Percentiles rank a stretch among this genome's conserved stretches.
phyloP scores from a whole-genome alignment of 2,329 filamentous ascomycete species.

The Botrytis sinoallii region DNA sequence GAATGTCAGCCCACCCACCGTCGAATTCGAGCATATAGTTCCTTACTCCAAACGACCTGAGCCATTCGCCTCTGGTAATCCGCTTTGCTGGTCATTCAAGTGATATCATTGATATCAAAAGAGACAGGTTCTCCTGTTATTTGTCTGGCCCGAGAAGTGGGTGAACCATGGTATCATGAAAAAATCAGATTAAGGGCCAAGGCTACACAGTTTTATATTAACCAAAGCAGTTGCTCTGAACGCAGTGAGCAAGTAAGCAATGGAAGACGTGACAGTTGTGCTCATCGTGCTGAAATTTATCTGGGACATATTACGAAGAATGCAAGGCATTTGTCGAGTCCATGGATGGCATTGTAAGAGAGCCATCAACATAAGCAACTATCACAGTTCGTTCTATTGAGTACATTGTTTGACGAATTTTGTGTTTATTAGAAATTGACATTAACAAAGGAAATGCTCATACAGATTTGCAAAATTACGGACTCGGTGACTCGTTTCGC shows the following conservation, averaged over 20 bases:
- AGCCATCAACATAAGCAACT: neutral
- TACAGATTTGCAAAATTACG: too few species aligned
- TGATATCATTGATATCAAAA: neutral
- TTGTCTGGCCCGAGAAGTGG: neutral
- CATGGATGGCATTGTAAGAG: neutral
- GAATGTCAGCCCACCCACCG: too few species aligned
- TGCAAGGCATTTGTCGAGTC: neutral
- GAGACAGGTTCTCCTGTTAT: neutral
- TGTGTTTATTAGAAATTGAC: neutral
- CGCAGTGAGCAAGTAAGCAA: neutral
- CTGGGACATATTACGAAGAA: neutral
- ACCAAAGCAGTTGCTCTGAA: neutral
- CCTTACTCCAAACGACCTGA: neutral
- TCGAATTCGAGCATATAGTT: neutral
- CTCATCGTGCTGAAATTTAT: neutral
- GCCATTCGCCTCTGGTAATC: neutral
- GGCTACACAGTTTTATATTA: neutral
- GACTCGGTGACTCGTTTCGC: too few species aligned
- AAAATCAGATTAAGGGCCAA: neutral
- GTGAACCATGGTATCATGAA: neutral
- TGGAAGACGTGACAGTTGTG: neutral
- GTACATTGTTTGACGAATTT: neutral
- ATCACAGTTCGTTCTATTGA: neutral
- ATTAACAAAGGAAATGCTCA: neutral
- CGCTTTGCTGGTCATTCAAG: neutral